These are phyloP conservation scores for Coffea humblotiana DNA, from an alignment of 305 asterid species.

Conservation along the genomic window DNA sequence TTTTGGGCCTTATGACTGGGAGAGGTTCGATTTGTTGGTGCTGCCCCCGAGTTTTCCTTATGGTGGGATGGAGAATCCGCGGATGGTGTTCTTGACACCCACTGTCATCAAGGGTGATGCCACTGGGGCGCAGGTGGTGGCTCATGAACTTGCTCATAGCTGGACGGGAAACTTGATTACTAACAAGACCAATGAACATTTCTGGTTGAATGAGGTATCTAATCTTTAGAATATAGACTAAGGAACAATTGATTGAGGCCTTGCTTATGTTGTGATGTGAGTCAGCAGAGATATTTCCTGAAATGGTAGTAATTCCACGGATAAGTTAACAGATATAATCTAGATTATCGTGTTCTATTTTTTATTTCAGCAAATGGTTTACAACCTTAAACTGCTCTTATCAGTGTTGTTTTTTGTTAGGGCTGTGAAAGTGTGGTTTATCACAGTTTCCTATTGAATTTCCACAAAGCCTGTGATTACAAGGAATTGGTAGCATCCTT, in stretches of 20 bases:
- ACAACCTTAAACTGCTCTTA: background rate
- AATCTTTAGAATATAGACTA: background rate
- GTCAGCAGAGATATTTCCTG: background rate
- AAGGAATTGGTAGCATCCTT: background rate
- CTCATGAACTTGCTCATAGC: slow-evolving; percentile 98
- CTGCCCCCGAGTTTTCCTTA: slow-evolving; percentile 94
- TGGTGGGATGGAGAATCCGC: slow-evolving; percentile 97
- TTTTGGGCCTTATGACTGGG: slow-evolving; percentile 94
- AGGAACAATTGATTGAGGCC: background rate
- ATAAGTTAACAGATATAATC: background rate
- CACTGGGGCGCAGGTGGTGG: slow-evolving; percentile 81
- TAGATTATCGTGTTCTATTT: background rate
- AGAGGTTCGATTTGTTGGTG: slow-evolving; percentile 90
- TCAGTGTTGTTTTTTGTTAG: background rate
- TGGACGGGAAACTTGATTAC: slow-evolving; percentile 98
- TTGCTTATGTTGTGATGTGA: background rate
- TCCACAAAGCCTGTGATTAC: background rate
- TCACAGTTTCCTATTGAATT: background rate
- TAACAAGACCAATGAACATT: slow-evolving; percentile 84
- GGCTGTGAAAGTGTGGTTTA: background rate
- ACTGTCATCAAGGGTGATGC: slow-evolving; percentile 91
- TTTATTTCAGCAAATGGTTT: background rate
- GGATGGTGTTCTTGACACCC: slow-evolving; percentile 90
- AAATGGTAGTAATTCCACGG: background rate
- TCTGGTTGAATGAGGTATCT: slow-evolving; percentile 96